phyloP scores from a whole-genome alignment of 192 early-diverging fungal species.

The Chytriomyces sp. region DNA sequence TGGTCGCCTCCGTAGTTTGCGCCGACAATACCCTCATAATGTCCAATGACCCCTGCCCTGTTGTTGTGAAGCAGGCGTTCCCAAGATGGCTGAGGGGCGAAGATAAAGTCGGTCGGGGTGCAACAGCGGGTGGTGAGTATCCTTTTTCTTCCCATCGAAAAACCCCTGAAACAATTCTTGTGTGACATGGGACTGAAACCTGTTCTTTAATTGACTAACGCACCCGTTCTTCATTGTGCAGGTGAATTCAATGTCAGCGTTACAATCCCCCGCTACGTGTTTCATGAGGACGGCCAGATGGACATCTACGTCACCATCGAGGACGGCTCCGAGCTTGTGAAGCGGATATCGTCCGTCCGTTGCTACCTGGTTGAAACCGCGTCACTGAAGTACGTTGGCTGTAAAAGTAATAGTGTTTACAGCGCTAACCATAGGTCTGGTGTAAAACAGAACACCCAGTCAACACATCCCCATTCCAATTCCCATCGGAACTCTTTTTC shows the following conservation, averaged over 20 bases:
- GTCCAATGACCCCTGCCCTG: slow-evolving; percentile 15
- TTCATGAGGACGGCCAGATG: slow-evolving; percentile 27
- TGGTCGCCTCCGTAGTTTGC: slow-evolving; percentile 25
- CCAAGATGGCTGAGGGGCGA: slow-evolving; percentile 16
- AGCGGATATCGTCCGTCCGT: slow-evolving; percentile 25
- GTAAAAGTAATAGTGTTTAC: no score
- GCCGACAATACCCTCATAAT: slow-evolving; percentile 15
- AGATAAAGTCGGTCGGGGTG: slow-evolving; percentile 20
- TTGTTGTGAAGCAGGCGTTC: slow-evolving; percentile 20
- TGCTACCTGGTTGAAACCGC: slow-evolving; percentile 34
- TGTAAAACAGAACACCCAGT: slow-evolving; percentile 4
- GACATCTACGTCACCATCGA: slow-evolving; percentile 10
- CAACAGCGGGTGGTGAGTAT: slow-evolving; percentile 12
- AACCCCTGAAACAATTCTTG: background rate
- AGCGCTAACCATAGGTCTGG: no score
- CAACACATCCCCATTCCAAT: slow-evolving; percentile 33
- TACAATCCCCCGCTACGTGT: slow-evolving; percentile 26
- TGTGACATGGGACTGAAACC: no score
- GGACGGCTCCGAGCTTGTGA: slow-evolving; percentile 25
- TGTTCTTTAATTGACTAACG: no score
- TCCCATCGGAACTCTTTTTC: slow-evolving; percentile 22
- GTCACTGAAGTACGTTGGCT: slow-evolving; percentile 6
- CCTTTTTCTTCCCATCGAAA: background rate
- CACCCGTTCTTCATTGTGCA: background rate
- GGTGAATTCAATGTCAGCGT: slow-evolving; percentile 31